A percentile compares a stretch with the other conserved stretches of the same genome.
phyloP scores from a whole-genome alignment of 495 filamentous ascomycete species.

The Penicillium tannophilum region DNA sequence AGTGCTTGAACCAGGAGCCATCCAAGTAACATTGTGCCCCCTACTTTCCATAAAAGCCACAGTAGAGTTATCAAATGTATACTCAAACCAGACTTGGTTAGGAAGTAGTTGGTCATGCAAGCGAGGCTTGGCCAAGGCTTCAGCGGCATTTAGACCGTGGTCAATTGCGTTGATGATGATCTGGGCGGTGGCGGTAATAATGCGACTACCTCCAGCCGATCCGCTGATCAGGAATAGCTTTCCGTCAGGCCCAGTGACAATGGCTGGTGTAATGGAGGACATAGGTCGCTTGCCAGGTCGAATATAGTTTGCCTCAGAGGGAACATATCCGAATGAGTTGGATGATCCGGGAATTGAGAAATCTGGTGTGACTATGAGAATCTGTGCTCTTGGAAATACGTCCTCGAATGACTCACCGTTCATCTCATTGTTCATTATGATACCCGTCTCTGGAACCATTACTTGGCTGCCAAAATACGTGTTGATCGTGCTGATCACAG shows the following conservation, averaged over 20 bases:
- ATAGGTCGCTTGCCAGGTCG: conserved; percentile 78
- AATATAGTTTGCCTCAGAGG: conserved; percentile 80
- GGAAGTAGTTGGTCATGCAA: conserved; percentile 86
- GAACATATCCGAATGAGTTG: conserved; percentile 83
- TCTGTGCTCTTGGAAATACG: not conserved
- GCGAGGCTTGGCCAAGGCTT: conserved; percentile 67
- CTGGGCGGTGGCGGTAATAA: conserved; percentile 83
- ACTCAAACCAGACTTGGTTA: conserved; percentile 69
- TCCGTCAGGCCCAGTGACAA: conserved; percentile 68
- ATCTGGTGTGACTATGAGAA: conserved; percentile 30
- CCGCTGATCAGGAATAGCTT: conserved; percentile 71
- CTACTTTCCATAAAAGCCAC: conserved; percentile 61
- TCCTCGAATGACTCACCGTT: conserved; percentile 55
- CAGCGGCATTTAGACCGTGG: conserved; percentile 53
- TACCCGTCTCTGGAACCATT: conserved; percentile 77
- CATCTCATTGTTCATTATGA: conserved; percentile 96
- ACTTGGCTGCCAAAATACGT: conserved; percentile 77
- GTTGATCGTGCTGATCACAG: conserved; percentile 82
- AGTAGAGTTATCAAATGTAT: conserved; percentile 65
- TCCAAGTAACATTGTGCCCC: conserved; percentile 77
- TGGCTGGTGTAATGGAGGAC: conserved; percentile 76
- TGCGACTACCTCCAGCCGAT: conserved; percentile 82
- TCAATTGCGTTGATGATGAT: conserved; percentile 75
- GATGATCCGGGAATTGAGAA: conserved; percentile 75
- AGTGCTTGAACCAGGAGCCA: conserved; percentile 61